Base-by-base conservation (phyloP, 768 basidiomycete genomes). In the Chalciporus chontae region DNA sequence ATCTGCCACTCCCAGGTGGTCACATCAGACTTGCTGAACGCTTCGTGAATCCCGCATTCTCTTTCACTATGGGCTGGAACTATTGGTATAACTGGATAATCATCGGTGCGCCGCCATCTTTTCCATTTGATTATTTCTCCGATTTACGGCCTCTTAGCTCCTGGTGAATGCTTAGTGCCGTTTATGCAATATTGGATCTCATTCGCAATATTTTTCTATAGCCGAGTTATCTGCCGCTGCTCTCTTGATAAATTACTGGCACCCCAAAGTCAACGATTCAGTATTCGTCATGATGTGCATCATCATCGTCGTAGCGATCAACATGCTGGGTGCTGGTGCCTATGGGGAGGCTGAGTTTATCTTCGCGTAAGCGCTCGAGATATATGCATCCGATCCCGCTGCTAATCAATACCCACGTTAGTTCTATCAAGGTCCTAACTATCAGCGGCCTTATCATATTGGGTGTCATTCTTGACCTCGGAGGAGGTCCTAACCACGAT, bases 391-490 rank as follows among this genome's bases (percentile, higher is more conserved):
- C 37, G 26, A 26, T 26, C n/a, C 43, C 32, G 21, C 31, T n/a
- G 0, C 15, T 53, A 21, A 24, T 39, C 27, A 23, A 56, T 13
- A 0, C 4, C 4, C 19, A 24, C 11, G 43, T 19, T 40, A 70
- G 80, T 4, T 90, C 88, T 8, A 90, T 95, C 72, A 94, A 94
- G 68, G 87, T 95, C n/a, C 68, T 94, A 53, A 87, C 88, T 0
- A 88, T 93, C 56, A 77, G 75, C 4, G 90, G 85, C 50, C 73
- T 83, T 32, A 84, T 84, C 45, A 81, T 85, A 53, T 62, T 85
- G n/a, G 83, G 83, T 8, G 73, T 84, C 7, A 73, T 94, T 27
- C 72, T 95, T 54, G 90, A 93, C 64, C 82, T 92, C 37, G 94
- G 94, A 54, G 93, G 91, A 50, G 94, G 90, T 3, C 93, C 92